A percentile compares a stretch with the other conserved stretches of the same genome.
phyloP scores from a whole-genome alignment of 2,329 filamentous ascomycete genomes.

The Chaetomium globosum region DNA sequence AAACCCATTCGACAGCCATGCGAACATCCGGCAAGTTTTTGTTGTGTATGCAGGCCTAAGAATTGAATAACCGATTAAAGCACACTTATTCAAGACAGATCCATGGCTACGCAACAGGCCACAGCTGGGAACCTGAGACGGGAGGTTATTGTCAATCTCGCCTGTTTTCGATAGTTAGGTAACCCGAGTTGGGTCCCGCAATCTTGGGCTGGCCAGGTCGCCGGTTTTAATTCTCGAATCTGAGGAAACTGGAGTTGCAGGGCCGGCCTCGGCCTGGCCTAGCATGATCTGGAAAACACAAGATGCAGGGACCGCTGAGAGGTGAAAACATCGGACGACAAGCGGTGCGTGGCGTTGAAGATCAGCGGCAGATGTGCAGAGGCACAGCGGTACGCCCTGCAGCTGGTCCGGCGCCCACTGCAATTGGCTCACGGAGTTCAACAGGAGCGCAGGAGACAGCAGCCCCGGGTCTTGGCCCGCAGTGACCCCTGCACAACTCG shows the following conservation, averaged over 20 bases:
- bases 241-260: not conserved
- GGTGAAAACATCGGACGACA: not conserved
- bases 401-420: not conserved
- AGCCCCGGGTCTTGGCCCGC: constrained; percentile 21
- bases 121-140: constrained; percentile 8
- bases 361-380: not conserved
- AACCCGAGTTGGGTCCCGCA: not conserved
- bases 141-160: constrained; percentile 24
- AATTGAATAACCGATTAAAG: not conserved
- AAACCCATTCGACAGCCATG: not conserved
- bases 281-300: not conserved
- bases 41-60: not conserved
- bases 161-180: not conserved
- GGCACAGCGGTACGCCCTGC: not conserved
- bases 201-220: constrained; percentile 3
- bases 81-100: not conserved
- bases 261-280: constrained; percentile 5
- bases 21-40: no score
- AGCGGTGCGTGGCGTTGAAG: not conserved
- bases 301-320: not conserved
- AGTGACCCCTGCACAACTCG: constrained; percentile 27
- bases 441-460: not conserved
- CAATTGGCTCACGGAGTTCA: not conserved
- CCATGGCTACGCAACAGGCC: not conserved
- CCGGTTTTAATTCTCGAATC: constrained; percentile 4